phyloP scores from a whole-genome alignment of 2,329 filamentous ascomycete genomes.

The Aspergillus latus region DNA sequence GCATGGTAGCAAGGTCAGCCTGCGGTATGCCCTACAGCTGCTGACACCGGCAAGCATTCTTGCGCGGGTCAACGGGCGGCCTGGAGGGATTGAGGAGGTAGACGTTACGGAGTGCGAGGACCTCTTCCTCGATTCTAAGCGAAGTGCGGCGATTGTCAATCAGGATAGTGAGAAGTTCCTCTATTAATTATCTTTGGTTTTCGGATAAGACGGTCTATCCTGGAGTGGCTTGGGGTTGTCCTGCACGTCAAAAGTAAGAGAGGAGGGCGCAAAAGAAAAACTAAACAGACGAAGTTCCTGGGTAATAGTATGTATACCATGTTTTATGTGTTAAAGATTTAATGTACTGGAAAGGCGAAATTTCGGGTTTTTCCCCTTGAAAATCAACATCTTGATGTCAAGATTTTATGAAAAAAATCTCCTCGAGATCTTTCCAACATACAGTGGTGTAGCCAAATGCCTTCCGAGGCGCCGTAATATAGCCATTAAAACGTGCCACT shows the following conservation, averaged over 20 bases:
- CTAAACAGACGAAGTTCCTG: neutral
- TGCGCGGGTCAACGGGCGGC: conserved; percentile 76
- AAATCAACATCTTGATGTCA: conserved; percentile 21
- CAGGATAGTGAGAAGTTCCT: conserved; percentile 67
- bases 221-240: neutral
- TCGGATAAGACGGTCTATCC: neutral
- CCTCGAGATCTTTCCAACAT: neutral
- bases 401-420: neutral
- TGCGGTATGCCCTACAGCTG: conserved; percentile 91
- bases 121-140: conserved; percentile 77
- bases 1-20: conserved; percentile 82
- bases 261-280: neutral
- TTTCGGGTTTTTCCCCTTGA: conserved; percentile 10
- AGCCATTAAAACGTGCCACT: neutral
- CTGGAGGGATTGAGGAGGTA: conserved; percentile 68
- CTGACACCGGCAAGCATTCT: conserved; percentile 88
- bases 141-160: conserved; percentile 70
- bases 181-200: conserved; percentile 41
- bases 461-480: no score
- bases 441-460: neutral
- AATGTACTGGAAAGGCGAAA: conserved; percentile 19
- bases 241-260: neutral
- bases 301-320: conserved; percentile 23
- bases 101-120: conserved; percentile 81
- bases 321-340: conserved; percentile 18